Percentiles rank a stretch among this genome's conserved stretches.
phyloP scores from a whole-genome alignment of 2,329 filamentous ascomycete species.

The Arthrinium puccinioides region DNA sequence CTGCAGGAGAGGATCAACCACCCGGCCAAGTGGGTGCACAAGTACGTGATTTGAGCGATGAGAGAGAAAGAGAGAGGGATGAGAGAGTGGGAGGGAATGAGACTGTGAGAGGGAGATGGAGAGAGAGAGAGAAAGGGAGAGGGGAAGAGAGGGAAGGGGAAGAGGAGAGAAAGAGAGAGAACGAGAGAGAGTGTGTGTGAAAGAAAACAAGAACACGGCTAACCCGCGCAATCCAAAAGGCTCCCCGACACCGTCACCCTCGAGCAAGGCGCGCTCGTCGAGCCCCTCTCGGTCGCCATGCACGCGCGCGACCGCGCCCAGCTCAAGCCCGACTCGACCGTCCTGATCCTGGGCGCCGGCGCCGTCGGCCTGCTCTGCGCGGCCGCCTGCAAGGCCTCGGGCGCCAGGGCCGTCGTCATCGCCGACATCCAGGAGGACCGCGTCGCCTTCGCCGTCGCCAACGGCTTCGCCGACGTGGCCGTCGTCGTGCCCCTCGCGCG shows the following conservation, averaged over 20 bases:
- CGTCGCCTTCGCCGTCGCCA: slow-evolving; percentile 47
- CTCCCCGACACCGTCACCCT: slow-evolving; percentile 40
- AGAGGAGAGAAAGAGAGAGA: background rate
- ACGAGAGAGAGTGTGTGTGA: background rate
- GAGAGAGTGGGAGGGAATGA: background rate
- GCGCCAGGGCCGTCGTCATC: slow-evolving; percentile 39
- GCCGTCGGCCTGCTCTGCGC: slow-evolving; percentile 53
- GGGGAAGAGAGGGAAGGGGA: background rate
- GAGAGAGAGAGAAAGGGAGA: background rate
- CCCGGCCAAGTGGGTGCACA: slow-evolving; percentile 49
- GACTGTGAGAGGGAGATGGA: background rate
- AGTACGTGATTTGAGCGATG: slow-evolving; percentile 28
- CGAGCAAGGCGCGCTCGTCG: slow-evolving; percentile 48
- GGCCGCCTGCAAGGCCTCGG: slow-evolving; percentile 45
- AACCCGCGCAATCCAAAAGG: slow-evolving; percentile 16
- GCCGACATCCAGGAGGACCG: slow-evolving; percentile 51
- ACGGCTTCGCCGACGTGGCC: slow-evolving; percentile 48
- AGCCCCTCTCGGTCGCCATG: slow-evolving; percentile 53
- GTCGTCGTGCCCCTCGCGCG: slow-evolving; percentile 42
- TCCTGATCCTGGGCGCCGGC: slow-evolving; percentile 54
- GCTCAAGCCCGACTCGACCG: slow-evolving; percentile 29
- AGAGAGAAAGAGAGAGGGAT: too few species aligned
- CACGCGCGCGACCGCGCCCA: slow-evolving; percentile 44
- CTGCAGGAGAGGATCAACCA: slow-evolving; percentile 50
- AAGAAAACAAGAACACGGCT: background rate